phyloP scores from a whole-genome alignment of 129 eudicot species.

The Chrysanthemum lavandulifolium region DNA sequence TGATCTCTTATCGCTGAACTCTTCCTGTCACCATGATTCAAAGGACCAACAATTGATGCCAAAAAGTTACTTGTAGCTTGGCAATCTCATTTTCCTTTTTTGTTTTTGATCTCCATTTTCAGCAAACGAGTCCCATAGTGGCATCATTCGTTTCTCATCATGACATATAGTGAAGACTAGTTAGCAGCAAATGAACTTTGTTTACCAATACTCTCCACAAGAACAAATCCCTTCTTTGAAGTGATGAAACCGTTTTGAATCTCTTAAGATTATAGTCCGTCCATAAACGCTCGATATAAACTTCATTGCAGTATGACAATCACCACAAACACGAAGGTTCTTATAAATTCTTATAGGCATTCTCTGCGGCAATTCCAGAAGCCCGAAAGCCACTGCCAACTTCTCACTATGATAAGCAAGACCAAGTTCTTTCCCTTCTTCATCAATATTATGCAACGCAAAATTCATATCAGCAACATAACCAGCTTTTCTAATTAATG shows the following conservation, averaged over 20 bases:
- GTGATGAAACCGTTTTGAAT: slow-evolving; percentile 83
- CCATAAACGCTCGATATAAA: slow-evolving; percentile 50
- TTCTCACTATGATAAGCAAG: slow-evolving; percentile 88
- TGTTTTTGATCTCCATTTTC: background rate
- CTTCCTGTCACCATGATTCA: background rate
- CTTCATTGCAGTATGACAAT: slow-evolving; percentile 83
- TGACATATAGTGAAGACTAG: background rate
- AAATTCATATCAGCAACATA: slow-evolving; percentile 70
- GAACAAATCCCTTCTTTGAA: slow-evolving; percentile 63
- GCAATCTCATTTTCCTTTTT: background rate
- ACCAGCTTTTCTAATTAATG: slow-evolving; percentile 55
- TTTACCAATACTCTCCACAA: slow-evolving; percentile 72
- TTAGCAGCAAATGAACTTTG: slow-evolving; percentile 8
- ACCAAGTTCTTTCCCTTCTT: slow-evolving; percentile 68
- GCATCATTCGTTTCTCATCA: background rate
- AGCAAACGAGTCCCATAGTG: background rate
- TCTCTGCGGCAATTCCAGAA: slow-evolving; percentile 50
- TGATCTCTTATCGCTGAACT: background rate
- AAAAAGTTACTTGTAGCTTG: background rate
- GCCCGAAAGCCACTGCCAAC: slow-evolving; percentile 80
- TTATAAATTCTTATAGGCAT: slow-evolving; percentile 53
- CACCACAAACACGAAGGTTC: slow-evolving; percentile 79
- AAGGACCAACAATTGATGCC: background rate
- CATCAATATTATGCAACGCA: slow-evolving; percentile 77
- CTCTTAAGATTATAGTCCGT: slow-evolving; percentile 58